Evolutionary conservation across 225 moss, liverwort and hornwort species (phyloP).

Genomic region (Lunularia cruciata): DNA sequence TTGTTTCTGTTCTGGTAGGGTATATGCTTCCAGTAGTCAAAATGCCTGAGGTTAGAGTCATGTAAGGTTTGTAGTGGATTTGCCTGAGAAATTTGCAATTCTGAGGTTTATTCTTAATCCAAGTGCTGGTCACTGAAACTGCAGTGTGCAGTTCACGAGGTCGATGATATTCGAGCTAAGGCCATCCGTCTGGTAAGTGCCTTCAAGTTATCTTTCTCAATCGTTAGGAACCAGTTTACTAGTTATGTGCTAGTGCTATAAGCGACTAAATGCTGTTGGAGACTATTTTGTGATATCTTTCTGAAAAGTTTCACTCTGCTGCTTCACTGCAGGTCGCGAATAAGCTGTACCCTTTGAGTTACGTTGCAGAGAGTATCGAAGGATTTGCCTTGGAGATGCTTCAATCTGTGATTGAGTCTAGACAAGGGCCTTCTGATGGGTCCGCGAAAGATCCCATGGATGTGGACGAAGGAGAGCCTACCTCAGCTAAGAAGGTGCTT

Average conservation of each 20-base stretch:
- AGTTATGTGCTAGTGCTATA: too few relatives aligned
- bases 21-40: too few relatives aligned
- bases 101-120: too few relatives aligned
- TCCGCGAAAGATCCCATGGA: constrained; percentile 58
- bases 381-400: constrained; percentile 81
- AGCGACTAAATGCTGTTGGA: too few relatives aligned
- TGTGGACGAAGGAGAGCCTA: constrained; percentile 51
- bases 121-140: constrained; percentile 31
- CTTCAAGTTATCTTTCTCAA: background rate
- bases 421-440: constrained; percentile 40
- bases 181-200: constrained; percentile 83
- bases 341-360: constrained; percentile 81
- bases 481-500: constrained; percentile 30
- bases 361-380: constrained; percentile 81
- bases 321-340: constrained; percentile 81
- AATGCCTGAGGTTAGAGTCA: too few relatives aligned
- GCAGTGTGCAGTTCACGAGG: constrained; percentile 98
- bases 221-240: constrained; percentile 3
- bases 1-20: too few relatives aligned
- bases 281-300: background rate
- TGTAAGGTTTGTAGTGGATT: too few relatives aligned
- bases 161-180: constrained; percentile 93
- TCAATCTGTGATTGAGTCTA: constrained; percentile 69
- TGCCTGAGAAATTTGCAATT: too few relatives aligned
- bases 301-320: background rate